A percentile compares a stretch with the other conserved stretches of the same genome.
phyloP scores from a whole-genome alignment of 176 grass and related monocot genomes.

The Raddia distichophylla region DNA sequence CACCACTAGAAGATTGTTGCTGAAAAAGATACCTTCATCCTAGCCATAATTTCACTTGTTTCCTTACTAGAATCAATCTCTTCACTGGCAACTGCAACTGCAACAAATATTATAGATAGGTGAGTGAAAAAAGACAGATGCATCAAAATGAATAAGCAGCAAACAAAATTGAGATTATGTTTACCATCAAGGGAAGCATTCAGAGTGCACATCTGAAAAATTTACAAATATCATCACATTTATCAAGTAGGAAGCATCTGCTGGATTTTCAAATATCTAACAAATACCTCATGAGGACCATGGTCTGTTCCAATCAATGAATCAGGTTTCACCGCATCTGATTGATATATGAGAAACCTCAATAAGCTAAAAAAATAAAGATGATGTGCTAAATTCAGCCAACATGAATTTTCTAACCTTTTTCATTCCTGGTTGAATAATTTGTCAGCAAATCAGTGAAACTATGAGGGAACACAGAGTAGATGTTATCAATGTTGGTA shows the following conservation, averaged over 20 bases:
- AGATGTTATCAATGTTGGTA: constrained; percentile 39
- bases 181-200: constrained; percentile 41
- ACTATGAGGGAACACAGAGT: constrained; percentile 54
- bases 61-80: constrained; percentile 34
- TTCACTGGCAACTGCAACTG: constrained; percentile 40
- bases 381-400: neutral
- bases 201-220: constrained; percentile 40
- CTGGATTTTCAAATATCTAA: constrained; percentile 9
- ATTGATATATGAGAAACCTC: constrained; percentile 3
- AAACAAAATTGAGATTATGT: constrained; percentile 19
- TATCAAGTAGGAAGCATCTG: neutral
- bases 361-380: constrained; percentile 26
- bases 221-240: constrained; percentile 25
- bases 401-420: constrained; percentile 42
- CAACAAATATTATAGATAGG: constrained; percentile 27
- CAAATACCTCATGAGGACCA: constrained; percentile 44
- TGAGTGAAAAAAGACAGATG: neutral
- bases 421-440: constrained; percentile 41
- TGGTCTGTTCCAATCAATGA: constrained; percentile 14
- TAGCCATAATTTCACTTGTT: constrained; percentile 51
- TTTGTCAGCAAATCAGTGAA: constrained; percentile 61
- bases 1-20: neutral
- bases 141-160: neutral
- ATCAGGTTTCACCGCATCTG: constrained; percentile 30
- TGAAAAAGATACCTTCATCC: constrained; percentile 54